phyloP scores from a whole-genome alignment of 352 stramenopile species.

The Phytopythium ostracodes region DNA sequence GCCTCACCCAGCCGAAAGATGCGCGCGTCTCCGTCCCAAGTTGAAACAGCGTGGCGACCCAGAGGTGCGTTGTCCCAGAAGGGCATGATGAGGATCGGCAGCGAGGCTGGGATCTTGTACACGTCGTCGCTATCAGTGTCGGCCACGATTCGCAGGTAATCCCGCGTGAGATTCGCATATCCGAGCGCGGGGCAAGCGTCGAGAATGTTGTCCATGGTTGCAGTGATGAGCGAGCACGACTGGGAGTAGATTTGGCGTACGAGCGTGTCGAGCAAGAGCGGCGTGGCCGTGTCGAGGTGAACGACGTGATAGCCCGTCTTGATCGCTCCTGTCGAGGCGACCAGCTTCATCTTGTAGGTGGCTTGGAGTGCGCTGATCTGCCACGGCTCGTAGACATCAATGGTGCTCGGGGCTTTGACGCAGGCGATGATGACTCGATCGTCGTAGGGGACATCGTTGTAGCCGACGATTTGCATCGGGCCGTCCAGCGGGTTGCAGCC shows the following conservation, averaged over 20 bases:
- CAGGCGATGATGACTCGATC: conserved; percentile 16
- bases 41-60: conserved; percentile 6
- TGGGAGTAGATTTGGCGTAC: background rate
- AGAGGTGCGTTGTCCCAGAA: conserved; percentile 9
- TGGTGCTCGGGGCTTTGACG: background rate
- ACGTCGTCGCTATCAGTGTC: background rate
- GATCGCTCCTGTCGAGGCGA: background rate
- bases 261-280: background rate
- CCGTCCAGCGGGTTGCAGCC: conserved; percentile 6
- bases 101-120: conserved; percentile 5
- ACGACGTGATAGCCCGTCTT: background rate
- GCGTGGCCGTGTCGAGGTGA: background rate
- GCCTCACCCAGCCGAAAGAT: conserved; percentile 6
- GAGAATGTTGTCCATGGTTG: conserved; percentile 8
- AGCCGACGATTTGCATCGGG: conserved; percentile 10
- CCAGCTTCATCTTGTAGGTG: background rate
- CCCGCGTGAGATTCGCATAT: conserved; percentile 9
- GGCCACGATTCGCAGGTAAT: conserved; percentile 6
- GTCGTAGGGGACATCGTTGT: conserved; percentile 1
- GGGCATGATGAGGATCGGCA: conserved; percentile 12
- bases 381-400: background rate
- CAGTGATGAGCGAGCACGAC: conserved; percentile 6
- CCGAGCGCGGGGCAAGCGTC: conserved; percentile 5
- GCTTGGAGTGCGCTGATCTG: background rate
- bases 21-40: conserved; percentile 6